Evolutionary conservation across 2,329 filamentous ascomycete species (phyloP).

Genomic region (Metarhizium brunneum): DNA sequence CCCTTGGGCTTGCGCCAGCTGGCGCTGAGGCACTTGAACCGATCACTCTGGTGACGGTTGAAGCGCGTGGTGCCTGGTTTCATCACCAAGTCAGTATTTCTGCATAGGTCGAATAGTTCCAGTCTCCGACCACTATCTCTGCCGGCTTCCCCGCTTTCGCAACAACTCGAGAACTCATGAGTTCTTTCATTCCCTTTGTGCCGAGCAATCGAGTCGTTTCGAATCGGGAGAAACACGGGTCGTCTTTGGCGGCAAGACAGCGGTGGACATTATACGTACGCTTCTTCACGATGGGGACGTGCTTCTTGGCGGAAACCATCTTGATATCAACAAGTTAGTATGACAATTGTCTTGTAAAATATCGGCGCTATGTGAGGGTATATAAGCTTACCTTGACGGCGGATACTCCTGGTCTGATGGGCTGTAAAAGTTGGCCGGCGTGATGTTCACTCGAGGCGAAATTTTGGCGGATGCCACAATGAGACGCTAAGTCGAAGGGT

Average conservation of each 20-base stretch:
- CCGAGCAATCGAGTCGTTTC: too few relatives aligned
- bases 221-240: background rate
- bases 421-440: constrained; percentile 25
- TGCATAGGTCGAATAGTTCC: background rate
- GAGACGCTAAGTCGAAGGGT: constrained; percentile 20
- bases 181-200: too few relatives aligned
- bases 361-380: background rate
- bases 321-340: constrained; percentile 30
- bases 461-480: constrained; percentile 25
- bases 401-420: constrained; percentile 25
- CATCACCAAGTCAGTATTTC: constrained; percentile 31
- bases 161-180: background rate
- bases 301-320: constrained; percentile 99
- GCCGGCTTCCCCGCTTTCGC: background rate
- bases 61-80: constrained; percentile 78
- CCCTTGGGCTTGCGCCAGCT: constrained; percentile 99
- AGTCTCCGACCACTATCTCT: background rate
- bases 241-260: background rate
- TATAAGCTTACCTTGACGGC: constrained; percentile 29
- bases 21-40: constrained; percentile 83
- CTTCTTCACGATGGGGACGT: constrained; percentile 99
- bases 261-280: constrained; percentile 54
- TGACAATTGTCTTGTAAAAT: constrained; percentile 4
- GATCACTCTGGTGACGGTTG: constrained; percentile 95
- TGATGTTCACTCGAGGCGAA: constrained; percentile 25